Conservation (phyloP, 2,329 filamentous ascomycete genomes). For the Coniochaeta ligniaria region DNA sequence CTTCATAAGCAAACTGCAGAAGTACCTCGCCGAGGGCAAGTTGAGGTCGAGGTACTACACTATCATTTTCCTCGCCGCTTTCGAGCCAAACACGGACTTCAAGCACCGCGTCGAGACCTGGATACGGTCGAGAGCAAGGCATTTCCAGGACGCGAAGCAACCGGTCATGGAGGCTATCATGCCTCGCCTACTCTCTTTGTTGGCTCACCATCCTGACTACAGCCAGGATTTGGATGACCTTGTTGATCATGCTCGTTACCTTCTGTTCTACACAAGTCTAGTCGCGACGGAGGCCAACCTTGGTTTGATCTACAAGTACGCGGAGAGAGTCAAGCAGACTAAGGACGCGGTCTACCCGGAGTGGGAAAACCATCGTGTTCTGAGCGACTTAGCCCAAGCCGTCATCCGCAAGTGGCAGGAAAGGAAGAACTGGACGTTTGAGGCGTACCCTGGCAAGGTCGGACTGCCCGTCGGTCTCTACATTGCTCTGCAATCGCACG, state of each 20-base stretch:
- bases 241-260: conserved; percentile 77
- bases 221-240: conserved; percentile 59
- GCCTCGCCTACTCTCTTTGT: conserved; percentile 73
- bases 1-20: conserved; percentile 83
- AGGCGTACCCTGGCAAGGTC: conserved; percentile 75
- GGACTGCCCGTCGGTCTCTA: conserved; percentile 77
- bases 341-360: conserved; percentile 66
- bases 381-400: conserved; percentile 80
- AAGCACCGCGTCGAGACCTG: conserved; percentile 75
- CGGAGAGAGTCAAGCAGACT: conserved; percentile 87
- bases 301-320: conserved; percentile 82
- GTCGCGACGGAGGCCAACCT: conserved; percentile 84
- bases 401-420: conserved; percentile 83
- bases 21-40: conserved; percentile 70
- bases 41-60: conserved; percentile 77
- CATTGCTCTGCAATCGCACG: conserved; percentile 64
- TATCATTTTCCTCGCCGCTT: conserved; percentile 83
- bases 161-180: conserved; percentile 74
- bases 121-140: conserved; percentile 73
- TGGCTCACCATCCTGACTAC: conserved; percentile 94
- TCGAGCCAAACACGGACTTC: conserved; percentile 72
- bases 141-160: conserved; percentile 51
- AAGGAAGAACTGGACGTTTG: conserved; percentile 75
- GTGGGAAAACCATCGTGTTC: conserved; percentile 72
- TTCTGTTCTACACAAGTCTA: conserved; percentile 79